These are phyloP conservation scores for Apiospora aurea DNA, from an alignment of 2,329 filamentous ascomycete genomes.

Conservation along the genomic window DNA sequence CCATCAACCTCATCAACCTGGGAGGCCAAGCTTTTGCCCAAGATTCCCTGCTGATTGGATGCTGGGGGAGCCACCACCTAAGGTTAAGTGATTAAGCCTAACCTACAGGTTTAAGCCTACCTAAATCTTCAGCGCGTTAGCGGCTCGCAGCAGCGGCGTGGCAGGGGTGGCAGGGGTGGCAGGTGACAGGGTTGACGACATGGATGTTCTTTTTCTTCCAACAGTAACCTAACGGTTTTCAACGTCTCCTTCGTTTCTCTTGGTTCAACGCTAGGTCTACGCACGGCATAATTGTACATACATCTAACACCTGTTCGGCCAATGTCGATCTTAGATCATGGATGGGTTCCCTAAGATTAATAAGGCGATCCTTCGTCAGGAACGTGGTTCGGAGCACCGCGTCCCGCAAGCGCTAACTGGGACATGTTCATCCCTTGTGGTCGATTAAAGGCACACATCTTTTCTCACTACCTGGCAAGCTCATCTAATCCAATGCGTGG, in stretches of 20 bases:
- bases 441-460: neutral
- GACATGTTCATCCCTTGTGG: neutral
- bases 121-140: slow-evolving; percentile 4
- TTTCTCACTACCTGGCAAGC: neutral
- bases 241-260: neutral
- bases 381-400: neutral
- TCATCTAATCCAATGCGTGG: neutral
- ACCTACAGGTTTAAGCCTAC: too few species aligned
- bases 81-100: neutral
- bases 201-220: neutral
- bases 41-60: slow-evolving; percentile 1
- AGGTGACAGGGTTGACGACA: neutral
- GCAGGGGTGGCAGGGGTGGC: neutral
- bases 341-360: neutral
- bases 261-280: neutral
- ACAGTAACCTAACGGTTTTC: neutral
- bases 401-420: neutral
- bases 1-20: neutral
- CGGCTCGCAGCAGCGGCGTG: neutral
- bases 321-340: neutral
- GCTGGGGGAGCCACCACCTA: neutral
- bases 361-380: neutral
- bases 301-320: neutral
- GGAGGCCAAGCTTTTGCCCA: slow-evolving; percentile 15
- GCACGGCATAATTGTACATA: neutral